Conservation (phyloP, 495 filamentous ascomycete species). For the Evansstolkia leycettana region DNA sequence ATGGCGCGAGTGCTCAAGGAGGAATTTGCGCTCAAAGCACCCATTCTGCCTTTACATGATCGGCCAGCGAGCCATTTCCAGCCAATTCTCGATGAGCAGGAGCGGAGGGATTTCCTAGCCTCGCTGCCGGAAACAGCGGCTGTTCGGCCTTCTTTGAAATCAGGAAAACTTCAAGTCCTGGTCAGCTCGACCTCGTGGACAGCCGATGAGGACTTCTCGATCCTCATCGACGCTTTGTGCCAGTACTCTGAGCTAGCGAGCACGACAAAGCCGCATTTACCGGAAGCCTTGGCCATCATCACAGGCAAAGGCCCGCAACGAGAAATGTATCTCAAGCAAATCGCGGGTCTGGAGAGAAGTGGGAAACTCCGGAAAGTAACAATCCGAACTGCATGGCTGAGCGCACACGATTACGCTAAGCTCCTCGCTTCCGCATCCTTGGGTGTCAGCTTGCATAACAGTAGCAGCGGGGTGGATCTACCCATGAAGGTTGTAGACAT, state of each 20-base stretch:
- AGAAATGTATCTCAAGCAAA: constrained; percentile 54
- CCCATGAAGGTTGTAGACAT: constrained; percentile 99
- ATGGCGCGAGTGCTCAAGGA: constrained; percentile 64
- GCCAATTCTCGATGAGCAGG: constrained; percentile 39
- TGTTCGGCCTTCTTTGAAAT: constrained; percentile 42
- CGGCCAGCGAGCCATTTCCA: constrained; percentile 73
- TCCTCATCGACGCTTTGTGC: constrained; percentile 76
- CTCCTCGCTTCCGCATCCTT: constrained; percentile 83
- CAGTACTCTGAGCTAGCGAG: constrained; percentile 47
- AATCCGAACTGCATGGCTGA: constrained; percentile 73
- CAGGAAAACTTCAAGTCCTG: constrained; percentile 48
- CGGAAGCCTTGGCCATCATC: constrained; percentile 69
- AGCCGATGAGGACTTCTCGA: constrained; percentile 83
- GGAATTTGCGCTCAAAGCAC: constrained; percentile 47
- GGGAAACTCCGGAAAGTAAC: constrained; percentile 53
- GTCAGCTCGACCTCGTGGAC: constrained; percentile 96
- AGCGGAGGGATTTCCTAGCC: constrained; percentile 45
- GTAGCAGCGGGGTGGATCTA: constrained; percentile 85
- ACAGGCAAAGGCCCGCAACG: constrained; percentile 88
- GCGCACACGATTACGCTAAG: constrained; percentile 67
- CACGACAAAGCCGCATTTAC: constrained; percentile 27
- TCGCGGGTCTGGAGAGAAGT: constrained; percentile 42
- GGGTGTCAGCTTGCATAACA: constrained; percentile 83
- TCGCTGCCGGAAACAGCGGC: constrained; percentile 44
- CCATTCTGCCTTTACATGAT: constrained; percentile 73